Evolutionary conservation across 1,139 yeast species (phyloP).

Genomic region (Yarrowia galli): DNA sequence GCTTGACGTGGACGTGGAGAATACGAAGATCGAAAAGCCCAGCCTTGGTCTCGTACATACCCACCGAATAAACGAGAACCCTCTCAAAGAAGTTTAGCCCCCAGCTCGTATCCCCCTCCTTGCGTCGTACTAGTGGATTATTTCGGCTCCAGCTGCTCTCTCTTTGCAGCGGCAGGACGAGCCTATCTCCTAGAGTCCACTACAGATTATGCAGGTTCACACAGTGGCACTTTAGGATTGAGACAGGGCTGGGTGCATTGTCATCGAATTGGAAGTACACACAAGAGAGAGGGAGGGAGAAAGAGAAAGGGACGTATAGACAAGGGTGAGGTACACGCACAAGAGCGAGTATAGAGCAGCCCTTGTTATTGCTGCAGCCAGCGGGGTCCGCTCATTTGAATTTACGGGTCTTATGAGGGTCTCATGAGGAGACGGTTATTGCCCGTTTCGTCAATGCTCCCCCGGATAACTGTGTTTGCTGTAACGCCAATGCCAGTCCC

Average conservation of each 20-base stretch:
- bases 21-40: not conserved
- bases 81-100: not conserved
- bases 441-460: too few species aligned
- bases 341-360: too few species aligned
- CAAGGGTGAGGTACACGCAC: too few species aligned
- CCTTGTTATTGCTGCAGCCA: not conserved
- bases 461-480: too few species aligned
- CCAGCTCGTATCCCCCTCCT: conserved; percentile 22
- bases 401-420: not conserved
- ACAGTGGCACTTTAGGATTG: conserved; percentile 14
- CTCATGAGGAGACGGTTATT: too few species aligned
- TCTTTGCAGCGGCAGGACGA: not conserved
- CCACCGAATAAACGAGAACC: too few species aligned
- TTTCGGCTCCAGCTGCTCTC: conserved; percentile 26
- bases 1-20: not conserved
- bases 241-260: conserved; percentile 34
- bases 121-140: conserved; percentile 1
- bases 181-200: not conserved
- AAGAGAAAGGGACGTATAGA: not conserved
- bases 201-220: conserved; percentile 31
- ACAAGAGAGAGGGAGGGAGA: too few species aligned
- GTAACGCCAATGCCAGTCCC: too few species aligned
- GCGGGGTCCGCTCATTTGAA: conserved; percentile 8
- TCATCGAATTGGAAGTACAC: not conserved
- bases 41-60: not conserved